Evolutionary conservation across 2,329 filamentous ascomycete species (phyloP), one percentile per base, ranked within the genome.

Genomic region (Cladosporium phlei): DNA sequence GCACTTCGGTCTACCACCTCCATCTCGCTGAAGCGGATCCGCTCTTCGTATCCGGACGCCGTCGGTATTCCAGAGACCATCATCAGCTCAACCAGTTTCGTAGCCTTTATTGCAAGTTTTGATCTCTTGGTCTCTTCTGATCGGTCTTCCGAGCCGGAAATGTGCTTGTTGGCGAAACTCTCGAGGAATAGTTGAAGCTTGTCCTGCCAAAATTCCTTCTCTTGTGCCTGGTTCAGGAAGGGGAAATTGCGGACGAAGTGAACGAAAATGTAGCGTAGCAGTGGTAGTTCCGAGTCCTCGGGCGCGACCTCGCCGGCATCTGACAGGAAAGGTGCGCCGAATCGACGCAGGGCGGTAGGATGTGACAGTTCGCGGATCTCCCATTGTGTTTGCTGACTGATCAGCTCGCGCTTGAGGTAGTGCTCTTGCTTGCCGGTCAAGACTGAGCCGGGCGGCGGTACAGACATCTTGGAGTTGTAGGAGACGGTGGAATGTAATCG

Each of bases 121-220:
- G 83, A 79, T 49, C 93, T 80, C 73, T 98, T 98, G 8, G 93
- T 97, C 68, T 96, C 89, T 69, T 98, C 93, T 22, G 97, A 72
- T 3, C 93, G 82, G 65, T 98, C 93, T 69, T 97, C 93, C 4
- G 91, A 96, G 5, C 90, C 95, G 2, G 91, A 97, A 33, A 98
- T 96, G 65, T 91, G 86, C 66, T 97, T 98, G 64, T 85, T 93
- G 11, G 93, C 91, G 66, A 98, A 98, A 1, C 89, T 96, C 67
- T 97, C 90, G 19, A 98, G 77, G 62, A 98, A 98, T 63, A 90
- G 80, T 73, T 98, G 93, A 51, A 98, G 74, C 67, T 95, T 97
- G 65, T 97, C 89, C 71, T 98, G 93, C 93, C 93, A 98, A 62
- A 98, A 98, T 69, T 98, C 93, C 77, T 97, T 95, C 77, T 98